Conservation (phyloP, 2,329 filamentous ascomycete species). For the Emydomyces testavorans region DNA sequence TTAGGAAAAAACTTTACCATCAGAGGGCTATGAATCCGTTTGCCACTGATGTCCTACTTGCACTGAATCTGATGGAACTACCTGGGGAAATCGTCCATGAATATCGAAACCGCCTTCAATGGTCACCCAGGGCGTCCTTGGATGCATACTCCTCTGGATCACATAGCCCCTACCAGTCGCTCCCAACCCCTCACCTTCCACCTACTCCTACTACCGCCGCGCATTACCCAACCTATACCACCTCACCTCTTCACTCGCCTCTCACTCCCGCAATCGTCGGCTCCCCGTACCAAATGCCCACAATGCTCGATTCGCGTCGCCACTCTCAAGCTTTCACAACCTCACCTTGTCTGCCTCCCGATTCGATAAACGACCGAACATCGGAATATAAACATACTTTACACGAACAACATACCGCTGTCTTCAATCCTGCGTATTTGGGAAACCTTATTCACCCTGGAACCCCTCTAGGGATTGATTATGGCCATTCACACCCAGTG, state of each 20-base stretch:
- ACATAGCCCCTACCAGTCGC: constrained; percentile 26
- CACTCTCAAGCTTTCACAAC: constrained; percentile 27
- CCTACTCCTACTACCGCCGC: constrained; percentile 30
- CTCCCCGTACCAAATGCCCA: constrained; percentile 29
- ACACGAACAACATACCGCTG: constrained; percentile 26
- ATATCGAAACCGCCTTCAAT: constrained; percentile 59
- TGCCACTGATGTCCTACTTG: constrained; percentile 49
- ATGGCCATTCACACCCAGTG: constrained; percentile 26
- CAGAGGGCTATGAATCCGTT: constrained; percentile 51
- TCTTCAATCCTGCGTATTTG: constrained; percentile 30
- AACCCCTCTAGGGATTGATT: constrained; percentile 22
- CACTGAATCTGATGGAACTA: constrained; percentile 58
- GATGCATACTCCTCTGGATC: constrained; percentile 28
- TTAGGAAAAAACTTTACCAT: constrained; percentile 61
- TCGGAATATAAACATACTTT: constrained; percentile 25
- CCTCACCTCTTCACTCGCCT: constrained; percentile 32
- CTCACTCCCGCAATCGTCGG: constrained; percentile 29
- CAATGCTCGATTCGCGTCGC: constrained; percentile 26
- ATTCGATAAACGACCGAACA: constrained; percentile 25
- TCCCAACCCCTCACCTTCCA: constrained; percentile 25
- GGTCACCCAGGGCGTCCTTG: constrained; percentile 36
- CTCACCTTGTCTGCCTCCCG: constrained; percentile 28
- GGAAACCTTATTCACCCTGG: constrained; percentile 26
- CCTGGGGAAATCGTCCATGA: constrained; percentile 57
- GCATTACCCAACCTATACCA: constrained; percentile 31